phyloP scores from a whole-genome alignment of 306 rosid genomes.

The Malus asiatica region DNA sequence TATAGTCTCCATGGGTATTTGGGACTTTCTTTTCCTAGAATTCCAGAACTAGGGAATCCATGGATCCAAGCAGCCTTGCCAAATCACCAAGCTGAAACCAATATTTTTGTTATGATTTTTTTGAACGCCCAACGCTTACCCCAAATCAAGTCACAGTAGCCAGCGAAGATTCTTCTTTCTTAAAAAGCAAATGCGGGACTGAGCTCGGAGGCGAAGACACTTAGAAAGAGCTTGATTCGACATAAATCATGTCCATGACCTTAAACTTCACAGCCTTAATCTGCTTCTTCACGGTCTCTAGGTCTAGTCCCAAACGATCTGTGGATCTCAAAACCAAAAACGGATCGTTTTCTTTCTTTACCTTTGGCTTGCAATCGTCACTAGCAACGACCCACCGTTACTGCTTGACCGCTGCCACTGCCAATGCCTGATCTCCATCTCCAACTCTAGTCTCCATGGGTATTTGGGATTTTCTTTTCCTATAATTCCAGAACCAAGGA shows the following conservation, averaged over 20 bases:
- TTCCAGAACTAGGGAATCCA: no score
- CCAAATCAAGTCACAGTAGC: constrained; percentile 47
- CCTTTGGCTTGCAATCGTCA: constrained; percentile 6
- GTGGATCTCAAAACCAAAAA: constrained; percentile 53
- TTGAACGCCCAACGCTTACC: not conserved
- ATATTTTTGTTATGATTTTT: no score
- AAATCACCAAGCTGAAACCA: not conserved
- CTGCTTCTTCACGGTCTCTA: constrained; percentile 48
- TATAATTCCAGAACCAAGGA: no score
- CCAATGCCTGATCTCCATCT: no score
- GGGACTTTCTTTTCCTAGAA: no score
- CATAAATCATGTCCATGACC: constrained; percentile 34
- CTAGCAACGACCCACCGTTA: not conserved
- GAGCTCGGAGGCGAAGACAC: constrained; percentile 78
- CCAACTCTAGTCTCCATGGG: no score
- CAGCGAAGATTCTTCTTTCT: constrained; percentile 46
- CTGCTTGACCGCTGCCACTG: no score
- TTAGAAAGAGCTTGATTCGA: constrained; percentile 40
- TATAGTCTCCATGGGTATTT: no score
- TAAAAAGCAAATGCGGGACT: constrained; percentile 56
- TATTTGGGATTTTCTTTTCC: no score
- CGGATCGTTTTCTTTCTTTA: constrained; percentile 1
- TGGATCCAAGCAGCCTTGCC: not conserved
- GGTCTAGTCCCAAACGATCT: constrained; percentile 61
- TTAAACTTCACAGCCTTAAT: constrained; percentile 38